Evolutionary conservation across 2,329 filamentous ascomycete species (phyloP).

Genomic region (Fusarium sp.): DNA sequence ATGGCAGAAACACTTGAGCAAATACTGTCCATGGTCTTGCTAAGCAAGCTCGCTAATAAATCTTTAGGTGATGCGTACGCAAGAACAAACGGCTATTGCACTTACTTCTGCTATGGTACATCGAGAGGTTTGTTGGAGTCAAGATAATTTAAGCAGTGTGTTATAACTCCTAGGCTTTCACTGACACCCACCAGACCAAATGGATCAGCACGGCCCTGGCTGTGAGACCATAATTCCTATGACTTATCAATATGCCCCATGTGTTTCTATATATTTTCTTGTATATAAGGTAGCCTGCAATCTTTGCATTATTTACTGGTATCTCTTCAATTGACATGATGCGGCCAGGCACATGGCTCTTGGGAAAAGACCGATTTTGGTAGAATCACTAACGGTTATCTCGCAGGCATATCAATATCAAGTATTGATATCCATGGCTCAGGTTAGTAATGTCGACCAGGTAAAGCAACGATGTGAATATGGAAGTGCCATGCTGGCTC

Average conservation of each 20-base stretch:
- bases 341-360: not conserved
- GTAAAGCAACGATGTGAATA: not conserved
- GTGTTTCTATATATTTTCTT: not conserved
- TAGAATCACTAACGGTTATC: no score
- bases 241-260: not conserved
- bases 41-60: constrained; percentile 8
- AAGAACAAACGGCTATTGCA: not conserved
- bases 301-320: not conserved
- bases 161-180: not conserved
- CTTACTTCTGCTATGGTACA: not conserved
- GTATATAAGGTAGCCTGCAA: not conserved
- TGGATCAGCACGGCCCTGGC: constrained; percentile 31
- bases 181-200: constrained; percentile 9
- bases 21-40: constrained; percentile 19
- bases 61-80: constrained; percentile 1
- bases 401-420: not conserved
- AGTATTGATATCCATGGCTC: no score
- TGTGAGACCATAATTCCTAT: constrained; percentile 9
- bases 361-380: not conserved
- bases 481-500: not conserved
- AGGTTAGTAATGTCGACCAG: not conserved
- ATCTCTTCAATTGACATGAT: not conserved
- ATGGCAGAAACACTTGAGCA: constrained; percentile 16
- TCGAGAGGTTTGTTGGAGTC: constrained; percentile 10
- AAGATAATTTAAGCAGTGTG: not conserved